Conservation (phyloP, 495 filamentous ascomycete species). For the Podospora pseudocomata region DNA sequence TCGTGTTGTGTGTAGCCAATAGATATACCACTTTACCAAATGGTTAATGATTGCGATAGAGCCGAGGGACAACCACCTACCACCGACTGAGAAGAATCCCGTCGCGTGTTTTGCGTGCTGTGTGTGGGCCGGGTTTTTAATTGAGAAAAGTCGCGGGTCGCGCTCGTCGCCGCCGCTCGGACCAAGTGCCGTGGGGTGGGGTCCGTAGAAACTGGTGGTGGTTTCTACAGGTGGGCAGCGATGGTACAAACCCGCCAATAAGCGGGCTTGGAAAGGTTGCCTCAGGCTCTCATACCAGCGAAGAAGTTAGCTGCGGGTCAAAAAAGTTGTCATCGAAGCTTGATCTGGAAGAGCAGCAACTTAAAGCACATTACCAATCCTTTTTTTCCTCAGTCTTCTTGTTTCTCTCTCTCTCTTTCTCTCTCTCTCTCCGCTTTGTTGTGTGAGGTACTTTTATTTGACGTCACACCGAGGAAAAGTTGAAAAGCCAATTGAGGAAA, state of each 20-base stretch:
- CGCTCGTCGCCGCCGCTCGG: conserved; percentile 6
- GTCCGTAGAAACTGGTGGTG: conserved; percentile 22
- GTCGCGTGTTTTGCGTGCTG: neutral
- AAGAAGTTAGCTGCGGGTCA: neutral
- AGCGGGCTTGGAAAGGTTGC: conserved; percentile 12
- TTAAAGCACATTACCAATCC: neutral
- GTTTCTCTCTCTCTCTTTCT: neutral
- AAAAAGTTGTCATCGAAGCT: neutral
- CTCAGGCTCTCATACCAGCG: conserved; percentile 23
- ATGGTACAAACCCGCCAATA: conserved; percentile 1
- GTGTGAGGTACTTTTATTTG: neutral
- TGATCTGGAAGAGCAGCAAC: neutral
- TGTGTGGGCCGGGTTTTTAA: conserved; percentile 3
- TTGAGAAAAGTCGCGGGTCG: conserved; percentile 27
- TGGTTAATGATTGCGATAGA: neutral
- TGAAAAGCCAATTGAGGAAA: too few species aligned
- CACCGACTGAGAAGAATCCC: neutral
- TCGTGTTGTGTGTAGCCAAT: too few species aligned
- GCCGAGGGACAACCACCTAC: too few species aligned
- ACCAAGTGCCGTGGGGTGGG: conserved; percentile 7
- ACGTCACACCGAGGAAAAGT: neutral
- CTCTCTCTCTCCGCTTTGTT: neutral
- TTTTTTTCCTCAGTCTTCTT: neutral
- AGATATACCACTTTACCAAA: too few species aligned
- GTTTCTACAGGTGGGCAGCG: conserved; percentile 13